phyloP scores from a whole-genome alignment of 2,329 filamentous ascomycete species.

The Trichophyton simii region DNA sequence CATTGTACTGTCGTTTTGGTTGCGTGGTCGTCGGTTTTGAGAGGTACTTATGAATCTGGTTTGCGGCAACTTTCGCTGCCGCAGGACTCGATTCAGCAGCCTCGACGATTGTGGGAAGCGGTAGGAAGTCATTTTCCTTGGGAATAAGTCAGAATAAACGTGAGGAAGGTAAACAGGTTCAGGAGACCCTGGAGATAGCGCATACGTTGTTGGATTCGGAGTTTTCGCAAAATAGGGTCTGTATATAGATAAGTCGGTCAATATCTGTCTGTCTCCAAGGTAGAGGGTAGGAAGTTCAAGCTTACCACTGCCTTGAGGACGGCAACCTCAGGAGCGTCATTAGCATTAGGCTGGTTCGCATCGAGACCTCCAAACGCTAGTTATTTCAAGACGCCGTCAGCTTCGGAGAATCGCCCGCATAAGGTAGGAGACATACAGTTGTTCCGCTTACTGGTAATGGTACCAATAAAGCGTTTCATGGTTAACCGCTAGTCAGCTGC shows the following conservation, averaged over 20 bases:
- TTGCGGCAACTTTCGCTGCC: constrained; percentile 70
- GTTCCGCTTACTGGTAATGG: not conserved
- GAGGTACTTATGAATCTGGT: constrained; percentile 70
- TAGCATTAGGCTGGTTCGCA: not conserved
- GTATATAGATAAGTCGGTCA: not conserved
- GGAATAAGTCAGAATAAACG: constrained; percentile 2
- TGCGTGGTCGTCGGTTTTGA: constrained; percentile 53
- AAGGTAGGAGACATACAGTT: not conserved
- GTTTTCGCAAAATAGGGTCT: not conserved
- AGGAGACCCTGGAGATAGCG: not conserved
- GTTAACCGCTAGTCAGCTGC: not conserved
- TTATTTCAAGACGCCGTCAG: not conserved
- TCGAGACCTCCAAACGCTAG: not conserved
- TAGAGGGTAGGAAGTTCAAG: not conserved
- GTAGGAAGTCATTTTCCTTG: constrained; percentile 78
- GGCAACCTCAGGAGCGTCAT: not conserved
- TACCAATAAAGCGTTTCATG: constrained; percentile 1
- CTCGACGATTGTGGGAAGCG: constrained; percentile 87
- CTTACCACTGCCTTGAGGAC: not conserved
- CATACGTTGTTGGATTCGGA: not conserved
- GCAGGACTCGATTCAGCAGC: constrained; percentile 80
- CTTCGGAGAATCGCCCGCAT: not conserved
- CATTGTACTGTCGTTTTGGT: constrained; percentile 80
- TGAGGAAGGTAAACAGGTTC: not conserved
- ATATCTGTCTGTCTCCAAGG: not conserved